phyloP scores from a whole-genome alignment of 2,329 filamentous ascomycete genomes.

The Juglanconis sp. region DNA sequence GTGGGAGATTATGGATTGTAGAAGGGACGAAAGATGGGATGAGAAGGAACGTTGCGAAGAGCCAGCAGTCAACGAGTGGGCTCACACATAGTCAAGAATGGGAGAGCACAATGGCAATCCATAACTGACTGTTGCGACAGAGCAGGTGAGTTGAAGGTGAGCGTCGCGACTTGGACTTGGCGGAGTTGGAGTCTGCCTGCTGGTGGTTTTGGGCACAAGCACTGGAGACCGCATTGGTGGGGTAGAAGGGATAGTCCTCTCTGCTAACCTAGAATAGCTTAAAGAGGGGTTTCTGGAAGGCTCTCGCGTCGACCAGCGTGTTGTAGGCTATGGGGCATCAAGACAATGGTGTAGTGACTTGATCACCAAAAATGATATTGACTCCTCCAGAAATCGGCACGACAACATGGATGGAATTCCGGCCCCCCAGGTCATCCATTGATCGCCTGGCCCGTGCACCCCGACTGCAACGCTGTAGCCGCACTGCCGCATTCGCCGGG shows the following conservation, averaged over 20 bases:
- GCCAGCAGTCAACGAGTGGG: conserved; percentile 26
- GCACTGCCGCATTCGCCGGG: neutral
- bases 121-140: conserved; percentile 25
- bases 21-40: neutral
- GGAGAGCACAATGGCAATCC: conserved; percentile 27
- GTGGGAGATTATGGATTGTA: neutral
- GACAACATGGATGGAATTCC: neutral
- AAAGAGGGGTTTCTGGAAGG: neutral
- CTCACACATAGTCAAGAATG: conserved; percentile 28
- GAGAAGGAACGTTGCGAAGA: conserved; percentile 8
- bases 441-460: neutral
- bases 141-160: conserved; percentile 14
- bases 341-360: neutral
- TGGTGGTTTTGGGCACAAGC: conserved; percentile 7
- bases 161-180: conserved; percentile 14
- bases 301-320: neutral
- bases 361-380: neutral
- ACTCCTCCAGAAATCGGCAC: neutral
- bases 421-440: neutral
- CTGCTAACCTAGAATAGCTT: neutral
- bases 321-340: neutral
- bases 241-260: neutral
- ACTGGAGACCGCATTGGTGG: conserved; percentile 14
- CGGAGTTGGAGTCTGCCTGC: conserved; percentile 3
- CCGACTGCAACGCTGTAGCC: neutral